Evolutionary conservation across 2,329 filamentous ascomycete species (phyloP).

Genomic region (Grosmannia penicillata): DNA sequence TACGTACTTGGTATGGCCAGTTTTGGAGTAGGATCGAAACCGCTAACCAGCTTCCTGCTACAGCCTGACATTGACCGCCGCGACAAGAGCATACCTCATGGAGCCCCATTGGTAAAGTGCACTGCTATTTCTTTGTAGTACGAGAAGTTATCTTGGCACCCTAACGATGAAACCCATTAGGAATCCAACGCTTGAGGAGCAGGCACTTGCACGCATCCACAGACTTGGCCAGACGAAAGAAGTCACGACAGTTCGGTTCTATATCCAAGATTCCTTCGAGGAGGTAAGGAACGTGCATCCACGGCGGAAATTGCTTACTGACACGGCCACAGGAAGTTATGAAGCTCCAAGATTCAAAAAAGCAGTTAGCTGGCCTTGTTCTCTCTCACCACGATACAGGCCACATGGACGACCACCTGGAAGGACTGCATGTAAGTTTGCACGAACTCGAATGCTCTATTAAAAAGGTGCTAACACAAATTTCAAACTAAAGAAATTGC

Average conservation of each 20-base stretch:
- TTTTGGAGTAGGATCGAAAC: too few relatives aligned
- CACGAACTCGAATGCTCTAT: too few relatives aligned
- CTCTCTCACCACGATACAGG: constrained; percentile 3
- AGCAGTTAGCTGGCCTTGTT: constrained; percentile 8
- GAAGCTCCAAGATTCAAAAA: constrained; percentile 9
- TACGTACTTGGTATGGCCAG: constrained; percentile 17
- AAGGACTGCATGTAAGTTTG: constrained; percentile 3
- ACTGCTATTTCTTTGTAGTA: not conserved
- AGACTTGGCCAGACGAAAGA: constrained; percentile 14
- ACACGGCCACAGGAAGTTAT: constrained; percentile 5
- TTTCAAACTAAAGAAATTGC: too few relatives aligned
- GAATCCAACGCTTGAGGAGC: constrained; percentile 18
- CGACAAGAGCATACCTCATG: constrained; percentile 31
- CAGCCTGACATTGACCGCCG: constrained; percentile 30
- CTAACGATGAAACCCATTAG: too few relatives aligned
- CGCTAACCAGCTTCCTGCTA: not conserved
- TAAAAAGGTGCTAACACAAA: too few relatives aligned
- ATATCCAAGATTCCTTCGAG: constrained; percentile 15
- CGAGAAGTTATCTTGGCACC: too few relatives aligned
- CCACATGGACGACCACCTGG: not conserved
- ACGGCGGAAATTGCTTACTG: not conserved
- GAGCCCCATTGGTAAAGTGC: constrained; percentile 29
- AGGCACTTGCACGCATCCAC: constrained; percentile 16
- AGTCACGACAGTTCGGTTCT: constrained; percentile 16
- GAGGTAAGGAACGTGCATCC: constrained; percentile 11